phyloP scores from a whole-genome alignment of 306 rosid genomes.

The Citrullus amarus region DNA sequence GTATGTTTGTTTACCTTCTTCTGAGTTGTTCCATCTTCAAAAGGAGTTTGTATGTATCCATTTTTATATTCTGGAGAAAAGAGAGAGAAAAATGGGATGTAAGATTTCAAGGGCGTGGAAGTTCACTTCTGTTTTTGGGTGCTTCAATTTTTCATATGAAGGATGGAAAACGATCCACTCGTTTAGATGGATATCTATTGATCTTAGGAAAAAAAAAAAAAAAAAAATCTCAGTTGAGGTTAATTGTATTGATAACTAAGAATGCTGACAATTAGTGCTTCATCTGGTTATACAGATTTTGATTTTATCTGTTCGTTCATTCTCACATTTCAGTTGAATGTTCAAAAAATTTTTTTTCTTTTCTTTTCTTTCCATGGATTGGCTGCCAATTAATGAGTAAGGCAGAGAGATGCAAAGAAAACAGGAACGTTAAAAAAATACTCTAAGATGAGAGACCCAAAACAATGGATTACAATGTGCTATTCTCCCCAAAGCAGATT shows the following conservation, averaged over 20 bases:
- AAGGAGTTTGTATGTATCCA: background rate
- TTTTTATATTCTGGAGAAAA: background rate
- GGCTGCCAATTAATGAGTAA: background rate
- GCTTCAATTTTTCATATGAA: background rate
- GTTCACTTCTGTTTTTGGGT: background rate
- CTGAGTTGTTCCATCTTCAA: background rate
- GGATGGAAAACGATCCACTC: background rate
- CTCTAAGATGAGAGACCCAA: background rate
- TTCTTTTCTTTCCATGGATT: background rate
- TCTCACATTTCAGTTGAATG: background rate
- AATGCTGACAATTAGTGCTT: background rate
- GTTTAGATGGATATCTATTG: background rate
- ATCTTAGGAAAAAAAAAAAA: background rate
- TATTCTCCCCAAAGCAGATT: background rate
- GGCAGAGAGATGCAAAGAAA: background rate
- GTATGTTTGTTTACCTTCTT: background rate
- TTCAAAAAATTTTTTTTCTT: background rate
- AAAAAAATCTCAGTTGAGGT: background rate
- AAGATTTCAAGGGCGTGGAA: background rate
- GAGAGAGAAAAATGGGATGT: background rate
- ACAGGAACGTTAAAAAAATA: background rate
- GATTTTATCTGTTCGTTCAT: background rate
- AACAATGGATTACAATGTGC: background rate
- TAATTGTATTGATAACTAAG: background rate
- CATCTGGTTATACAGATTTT: background rate